phyloP scores from a whole-genome alignment of 441 rosid species.

The Populus hybrid region DNA sequence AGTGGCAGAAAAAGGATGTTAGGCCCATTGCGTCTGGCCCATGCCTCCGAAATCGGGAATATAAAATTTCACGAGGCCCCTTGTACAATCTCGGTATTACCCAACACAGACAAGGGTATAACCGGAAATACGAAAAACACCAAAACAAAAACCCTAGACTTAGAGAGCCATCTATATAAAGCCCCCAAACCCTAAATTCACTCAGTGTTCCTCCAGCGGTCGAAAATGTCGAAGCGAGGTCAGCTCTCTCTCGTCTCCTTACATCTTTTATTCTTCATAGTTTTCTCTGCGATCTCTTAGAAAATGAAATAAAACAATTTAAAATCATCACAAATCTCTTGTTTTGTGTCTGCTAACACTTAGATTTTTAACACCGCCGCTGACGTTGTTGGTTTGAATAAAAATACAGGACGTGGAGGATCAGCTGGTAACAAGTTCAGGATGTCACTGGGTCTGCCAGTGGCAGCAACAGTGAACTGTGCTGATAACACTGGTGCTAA shows the following conservation, averaged over 20 bases:
- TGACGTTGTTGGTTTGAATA: background rate
- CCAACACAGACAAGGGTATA: background rate
- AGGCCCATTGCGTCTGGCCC: background rate
- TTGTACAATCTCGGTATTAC: background rate
- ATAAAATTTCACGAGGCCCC: background rate
- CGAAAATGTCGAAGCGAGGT: constrained; percentile 78
- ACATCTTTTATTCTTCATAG: background rate
- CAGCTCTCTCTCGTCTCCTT: background rate
- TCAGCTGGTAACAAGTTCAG: constrained; percentile 90
- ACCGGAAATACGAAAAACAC: background rate
- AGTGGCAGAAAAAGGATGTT: background rate
- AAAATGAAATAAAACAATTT: background rate
- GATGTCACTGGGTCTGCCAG: constrained; percentile 97
- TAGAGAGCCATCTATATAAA: constrained; percentile 15
- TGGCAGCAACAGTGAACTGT: constrained; percentile 93
- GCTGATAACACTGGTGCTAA: constrained; percentile 93
- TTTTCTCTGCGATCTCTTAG: background rate
- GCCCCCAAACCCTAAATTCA: constrained; percentile 9
- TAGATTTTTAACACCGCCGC: background rate
- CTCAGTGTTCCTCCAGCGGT: constrained; percentile 13
- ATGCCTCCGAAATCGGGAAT: background rate
- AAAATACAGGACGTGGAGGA: constrained; percentile 69
- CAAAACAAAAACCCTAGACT: constrained; percentile 23
- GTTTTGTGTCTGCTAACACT: background rate
- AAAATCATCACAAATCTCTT: background rate